Evolutionary conservation across 2,329 filamentous ascomycete species (phyloP).

Genomic region (Penicillium sp.): DNA sequence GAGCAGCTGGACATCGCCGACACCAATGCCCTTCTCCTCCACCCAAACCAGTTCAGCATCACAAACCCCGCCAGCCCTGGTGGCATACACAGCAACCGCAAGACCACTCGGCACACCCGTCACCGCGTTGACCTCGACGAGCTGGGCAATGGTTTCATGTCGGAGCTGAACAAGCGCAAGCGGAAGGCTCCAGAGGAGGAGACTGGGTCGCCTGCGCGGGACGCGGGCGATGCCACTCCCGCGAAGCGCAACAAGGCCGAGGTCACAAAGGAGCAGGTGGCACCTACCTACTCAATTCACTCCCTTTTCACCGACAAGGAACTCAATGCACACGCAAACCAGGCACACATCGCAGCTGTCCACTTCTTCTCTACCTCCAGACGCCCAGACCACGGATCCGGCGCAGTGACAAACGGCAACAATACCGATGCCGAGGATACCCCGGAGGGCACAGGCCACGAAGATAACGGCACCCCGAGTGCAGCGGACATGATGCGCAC

Average conservation of each 20-base stretch:
- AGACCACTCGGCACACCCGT: slow-evolving; percentile 62
- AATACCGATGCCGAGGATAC: slow-evolving; percentile 43
- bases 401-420: slow-evolving; percentile 40
- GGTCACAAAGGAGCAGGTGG: slow-evolving; percentile 56
- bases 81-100: slow-evolving; percentile 59
- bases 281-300: slow-evolving; percentile 60
- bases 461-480: slow-evolving; percentile 41
- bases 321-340: slow-evolving; percentile 60
- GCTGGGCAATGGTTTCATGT: slow-evolving; percentile 46
- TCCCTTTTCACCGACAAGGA: slow-evolving; percentile 68
- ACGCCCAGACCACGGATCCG: slow-evolving; percentile 41
- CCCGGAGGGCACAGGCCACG: slow-evolving; percentile 39
- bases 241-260: slow-evolving; percentile 55
- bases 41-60: slow-evolving; percentile 65
- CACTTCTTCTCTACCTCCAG: slow-evolving; percentile 58
- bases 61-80: slow-evolving; percentile 63
- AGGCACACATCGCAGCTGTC: slow-evolving; percentile 58
- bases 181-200: slow-evolving; percentile 59
- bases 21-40: slow-evolving; percentile 62
- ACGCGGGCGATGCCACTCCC: slow-evolving; percentile 46
- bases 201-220: slow-evolving; percentile 56
- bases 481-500: slow-evolving; percentile 61
- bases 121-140: slow-evolving; percentile 56
- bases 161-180: slow-evolving; percentile 56
- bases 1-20: slow-evolving; percentile 66